Evolutionary conservation across 805 yeast genomes (phyloP), one percentile per base, ranked within the genome.

Genomic region (Yamadazyma paraphyllophila): DNA sequence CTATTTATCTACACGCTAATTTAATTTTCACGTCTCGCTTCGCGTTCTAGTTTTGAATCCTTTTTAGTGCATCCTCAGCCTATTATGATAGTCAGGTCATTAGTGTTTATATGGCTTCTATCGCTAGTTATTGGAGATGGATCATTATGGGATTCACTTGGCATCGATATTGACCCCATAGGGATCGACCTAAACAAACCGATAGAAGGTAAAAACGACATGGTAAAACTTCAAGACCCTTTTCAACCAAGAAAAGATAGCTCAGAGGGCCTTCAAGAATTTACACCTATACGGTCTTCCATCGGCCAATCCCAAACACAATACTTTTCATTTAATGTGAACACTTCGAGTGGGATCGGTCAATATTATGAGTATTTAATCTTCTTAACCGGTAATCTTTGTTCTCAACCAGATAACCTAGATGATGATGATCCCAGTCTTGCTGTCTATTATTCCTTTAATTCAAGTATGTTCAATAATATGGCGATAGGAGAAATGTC

Each of bases 311-410:
- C 70, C 38, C 64, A 69, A 38, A 62, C 66, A 2, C 77, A 74
- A 50, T 63, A 60, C 46, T 76, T 67, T 51, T 66, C 73, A 20
- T 76, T 73, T 55, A 59, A 54, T 37, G 76, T 77, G 42, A 75
- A 75, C 50, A 66, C 74, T 2, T 60, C 74, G 4, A 56, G 67
- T 2, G 80, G 78, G 1, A 43, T 76, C 20, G 76, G 79, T 2
- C 69, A 68, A 34, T 66, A 66, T 49, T 77, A 71, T 54, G 74
- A 78, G 52, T 63, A 69, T 43, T 62, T 78, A 58, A 63, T 78
- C 36, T 79, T 76, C 51, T 47, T 79, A 13, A 72, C 80, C 12
- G 83, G 81, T 2, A 77, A 77, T 44, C 65, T 79, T 11, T 78
- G 82, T 50, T 50, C 60, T 4, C 65, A 66, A 44, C 72, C 76